Conservation (phyloP, 2,329 filamentous ascomycete genomes). For the Hypomyces rosellus region DNA sequence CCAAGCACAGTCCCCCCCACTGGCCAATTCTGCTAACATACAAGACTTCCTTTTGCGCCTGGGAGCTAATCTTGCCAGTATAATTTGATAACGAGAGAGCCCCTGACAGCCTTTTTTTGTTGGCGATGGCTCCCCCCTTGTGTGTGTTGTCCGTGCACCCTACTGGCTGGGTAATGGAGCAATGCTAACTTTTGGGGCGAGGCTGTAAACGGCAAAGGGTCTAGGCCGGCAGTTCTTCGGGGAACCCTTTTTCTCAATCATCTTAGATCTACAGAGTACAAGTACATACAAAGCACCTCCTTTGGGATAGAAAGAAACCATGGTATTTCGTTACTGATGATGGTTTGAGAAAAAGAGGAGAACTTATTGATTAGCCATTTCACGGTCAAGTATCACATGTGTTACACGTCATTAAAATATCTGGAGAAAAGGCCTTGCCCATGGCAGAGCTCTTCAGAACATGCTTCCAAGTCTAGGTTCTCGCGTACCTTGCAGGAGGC, state of each 20-base stretch:
- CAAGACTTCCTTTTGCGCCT: background rate
- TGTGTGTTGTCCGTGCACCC: constrained; percentile 1
- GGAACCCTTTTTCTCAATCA: background rate
- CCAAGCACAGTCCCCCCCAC: background rate
- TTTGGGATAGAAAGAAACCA: too few relatives aligned
- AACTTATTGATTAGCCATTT: too few relatives aligned
- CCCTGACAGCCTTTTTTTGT: background rate
- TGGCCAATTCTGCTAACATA: background rate
- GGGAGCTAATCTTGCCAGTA: background rate
- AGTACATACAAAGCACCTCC: too few relatives aligned
- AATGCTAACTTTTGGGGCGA: constrained; percentile 4
- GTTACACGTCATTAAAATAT: too few relatives aligned
- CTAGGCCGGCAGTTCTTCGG: constrained; percentile 9
- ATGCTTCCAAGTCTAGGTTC: too few relatives aligned
- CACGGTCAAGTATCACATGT: too few relatives aligned
- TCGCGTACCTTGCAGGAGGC: too few relatives aligned
- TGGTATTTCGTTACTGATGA: background rate
- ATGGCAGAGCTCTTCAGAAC: too few relatives aligned
- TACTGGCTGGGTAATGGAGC: background rate
- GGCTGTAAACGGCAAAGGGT: background rate
- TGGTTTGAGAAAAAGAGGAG: background rate
- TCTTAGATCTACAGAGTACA: background rate
- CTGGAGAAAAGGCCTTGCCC: too few relatives aligned
- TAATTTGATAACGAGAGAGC: background rate
- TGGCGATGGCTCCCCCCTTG: too few relatives aligned